phyloP scores from a whole-genome alignment of 2,329 filamentous ascomycete genomes.

The Neofusicoccum sp. region DNA sequence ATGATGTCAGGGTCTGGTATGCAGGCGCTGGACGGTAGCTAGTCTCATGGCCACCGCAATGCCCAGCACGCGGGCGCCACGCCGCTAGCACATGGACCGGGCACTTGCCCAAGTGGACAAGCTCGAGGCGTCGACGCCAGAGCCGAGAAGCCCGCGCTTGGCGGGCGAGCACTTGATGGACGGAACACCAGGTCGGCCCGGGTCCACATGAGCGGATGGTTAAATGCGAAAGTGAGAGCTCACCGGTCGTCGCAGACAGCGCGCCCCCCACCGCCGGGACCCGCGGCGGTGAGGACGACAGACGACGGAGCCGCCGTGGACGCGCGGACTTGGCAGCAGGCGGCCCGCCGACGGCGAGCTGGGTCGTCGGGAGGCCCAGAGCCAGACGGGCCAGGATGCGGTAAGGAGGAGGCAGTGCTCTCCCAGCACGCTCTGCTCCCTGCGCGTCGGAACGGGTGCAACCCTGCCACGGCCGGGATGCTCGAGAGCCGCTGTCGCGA shows the following conservation, averaged over 20 bases:
- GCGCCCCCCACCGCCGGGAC: neutral
- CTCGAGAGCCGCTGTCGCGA: neutral
- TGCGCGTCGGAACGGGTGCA: constrained; percentile 16
- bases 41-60: constrained; percentile 18
- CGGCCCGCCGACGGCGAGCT: constrained; percentile 5
- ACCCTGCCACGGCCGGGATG: constrained; percentile 4
- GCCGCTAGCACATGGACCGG: constrained; percentile 15
- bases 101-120: neutral
- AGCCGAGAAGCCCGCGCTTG: constrained; percentile 5
- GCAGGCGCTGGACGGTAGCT: neutral
- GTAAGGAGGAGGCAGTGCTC: constrained; percentile 14
- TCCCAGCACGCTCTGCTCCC: neutral
- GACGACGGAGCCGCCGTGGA: neutral
- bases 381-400: neutral
- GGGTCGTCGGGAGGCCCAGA: neutral
- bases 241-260: constrained; percentile 1
- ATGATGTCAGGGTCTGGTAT: constrained; percentile 19
- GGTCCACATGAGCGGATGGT: constrained; percentile 10
- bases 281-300: constrained; percentile 5
- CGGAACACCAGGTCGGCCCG: neutral
- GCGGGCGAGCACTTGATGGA: constrained; percentile 10
- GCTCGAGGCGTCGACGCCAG: neutral
- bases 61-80: constrained; percentile 8
- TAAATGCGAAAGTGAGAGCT: constrained; percentile 8
- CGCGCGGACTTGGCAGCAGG: constrained; percentile 4